These are phyloP conservation scores for Leishmania braziliensis DNA, from an alignment of 208 protist species.

Conservation along the genomic window DNA sequence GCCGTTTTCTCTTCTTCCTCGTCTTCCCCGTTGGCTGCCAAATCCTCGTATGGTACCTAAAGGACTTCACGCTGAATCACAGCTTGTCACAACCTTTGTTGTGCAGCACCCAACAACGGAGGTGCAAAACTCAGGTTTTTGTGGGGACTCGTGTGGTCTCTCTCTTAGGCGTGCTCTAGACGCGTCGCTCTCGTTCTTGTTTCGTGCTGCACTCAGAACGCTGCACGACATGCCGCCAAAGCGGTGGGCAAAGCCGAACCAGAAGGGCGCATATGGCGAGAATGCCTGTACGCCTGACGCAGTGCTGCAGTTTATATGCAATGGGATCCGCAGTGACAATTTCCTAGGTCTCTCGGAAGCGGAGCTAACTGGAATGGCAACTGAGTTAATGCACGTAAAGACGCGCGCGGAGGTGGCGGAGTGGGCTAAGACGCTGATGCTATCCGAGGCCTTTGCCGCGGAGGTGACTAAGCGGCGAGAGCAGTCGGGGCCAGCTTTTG, in stretches of 20 bases:
- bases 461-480: conserved; percentile 72
- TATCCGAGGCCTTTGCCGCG: conserved; percentile 64
- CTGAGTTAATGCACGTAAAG: conserved; percentile 50
- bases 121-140: background rate
- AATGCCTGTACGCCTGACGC: conserved; percentile 16
- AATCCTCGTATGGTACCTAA: background rate
- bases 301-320: conserved; percentile 61
- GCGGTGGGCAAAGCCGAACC: conserved; percentile 44
- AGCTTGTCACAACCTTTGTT: background rate
- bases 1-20: background rate
- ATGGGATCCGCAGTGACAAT: conserved; percentile 72
- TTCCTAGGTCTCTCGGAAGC: conserved; percentile 67
- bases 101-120: background rate
- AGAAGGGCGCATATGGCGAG: background rate
- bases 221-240: conserved; percentile 56
- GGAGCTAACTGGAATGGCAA: conserved; percentile 74
- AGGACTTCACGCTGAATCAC: background rate
- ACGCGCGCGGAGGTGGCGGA: conserved; percentile 68
- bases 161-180: background rate
- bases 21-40: background rate
- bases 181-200: background rate
- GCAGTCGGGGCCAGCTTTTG: conserved; percentile 61
- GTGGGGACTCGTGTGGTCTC: background rate
- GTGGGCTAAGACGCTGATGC: conserved; percentile 80
- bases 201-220: background rate